phyloP scores from a whole-genome alignment of 352 stramenopile species.

The Phytopythium aichiense region DNA sequence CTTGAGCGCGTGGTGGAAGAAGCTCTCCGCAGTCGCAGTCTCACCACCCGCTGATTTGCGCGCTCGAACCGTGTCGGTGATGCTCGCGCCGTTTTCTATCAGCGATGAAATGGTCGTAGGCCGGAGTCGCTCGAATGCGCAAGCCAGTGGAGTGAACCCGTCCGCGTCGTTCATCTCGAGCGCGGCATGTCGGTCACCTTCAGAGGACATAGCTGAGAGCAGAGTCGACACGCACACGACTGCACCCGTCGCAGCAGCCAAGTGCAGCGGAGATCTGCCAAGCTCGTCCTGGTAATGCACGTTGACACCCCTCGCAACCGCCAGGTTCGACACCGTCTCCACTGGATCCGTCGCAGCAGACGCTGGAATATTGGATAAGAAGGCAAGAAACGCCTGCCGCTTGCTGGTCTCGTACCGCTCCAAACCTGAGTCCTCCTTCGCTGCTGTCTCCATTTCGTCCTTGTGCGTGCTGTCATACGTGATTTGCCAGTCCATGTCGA shows the following conservation, averaged over 20 bases:
- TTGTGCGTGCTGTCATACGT: constrained; percentile 39
- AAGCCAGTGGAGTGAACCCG: constrained; percentile 54
- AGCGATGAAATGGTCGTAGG: constrained; percentile 73
- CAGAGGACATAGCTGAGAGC: constrained; percentile 22
- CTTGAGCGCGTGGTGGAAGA: constrained; percentile 75
- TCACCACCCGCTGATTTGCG: constrained; percentile 7
- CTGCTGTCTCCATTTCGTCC: constrained; percentile 11
- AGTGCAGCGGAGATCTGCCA: constrained; percentile 51
- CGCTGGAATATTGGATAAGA: constrained; percentile 33
- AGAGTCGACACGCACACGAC: constrained; percentile 52
- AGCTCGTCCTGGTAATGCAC: constrained; percentile 34
- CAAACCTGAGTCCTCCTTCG: constrained; percentile 16
- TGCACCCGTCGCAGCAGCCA: constrained; percentile 64
- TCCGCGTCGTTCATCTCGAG: constrained; percentile 37
- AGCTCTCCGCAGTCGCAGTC: constrained; percentile 38
- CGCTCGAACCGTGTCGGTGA: not conserved
- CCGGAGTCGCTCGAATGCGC: constrained; percentile 47
- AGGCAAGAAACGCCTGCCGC: constrained; percentile 20
- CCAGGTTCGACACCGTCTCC: constrained; percentile 71
- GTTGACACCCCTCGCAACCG: constrained; percentile 40
- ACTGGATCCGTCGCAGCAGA: constrained; percentile 51
- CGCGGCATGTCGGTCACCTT: constrained; percentile 13
- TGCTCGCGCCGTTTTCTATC: constrained; percentile 34
- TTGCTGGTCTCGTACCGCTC: constrained; percentile 42
- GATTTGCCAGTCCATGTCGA: constrained; percentile 58